phyloP scores from a whole-genome alignment of 2,329 filamentous ascomycete genomes.

The Xylariaceae sp. region DNA sequence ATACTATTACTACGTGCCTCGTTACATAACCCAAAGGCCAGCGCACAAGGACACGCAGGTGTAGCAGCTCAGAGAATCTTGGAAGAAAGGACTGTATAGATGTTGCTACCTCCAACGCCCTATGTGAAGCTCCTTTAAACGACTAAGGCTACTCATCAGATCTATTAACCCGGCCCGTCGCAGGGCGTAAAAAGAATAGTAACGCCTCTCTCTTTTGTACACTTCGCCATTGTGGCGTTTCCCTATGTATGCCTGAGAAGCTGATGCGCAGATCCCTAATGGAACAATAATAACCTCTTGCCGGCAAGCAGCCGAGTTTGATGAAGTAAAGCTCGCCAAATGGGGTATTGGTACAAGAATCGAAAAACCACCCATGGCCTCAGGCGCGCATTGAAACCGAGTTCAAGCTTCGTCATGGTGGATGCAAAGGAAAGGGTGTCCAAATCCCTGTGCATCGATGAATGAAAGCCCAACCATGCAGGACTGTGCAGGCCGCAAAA shows the following conservation, averaged over 20 bases:
- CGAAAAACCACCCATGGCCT: constrained; percentile 28
- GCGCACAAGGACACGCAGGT: neutral
- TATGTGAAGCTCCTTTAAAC: constrained; percentile 16
- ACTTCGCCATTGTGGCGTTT: constrained; percentile 12
- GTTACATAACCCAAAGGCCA: neutral
- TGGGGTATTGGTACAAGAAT: constrained; percentile 39
- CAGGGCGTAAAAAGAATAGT: constrained; percentile 3
- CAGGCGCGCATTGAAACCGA: constrained; percentile 1
- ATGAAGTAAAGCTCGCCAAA: constrained; percentile 23
- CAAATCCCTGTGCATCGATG: constrained; percentile 21
- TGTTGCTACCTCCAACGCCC: constrained; percentile 27
- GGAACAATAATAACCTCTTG: neutral
- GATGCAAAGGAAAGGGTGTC: constrained; percentile 16
- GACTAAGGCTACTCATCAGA: constrained; percentile 13
- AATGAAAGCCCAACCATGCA: constrained; percentile 10
- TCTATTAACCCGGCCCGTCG: constrained; percentile 24
- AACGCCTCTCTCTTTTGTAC: constrained; percentile 23
- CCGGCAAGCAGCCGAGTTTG: neutral
- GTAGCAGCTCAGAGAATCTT: neutral
- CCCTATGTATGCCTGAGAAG: neutral
- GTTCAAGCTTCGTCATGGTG: neutral
- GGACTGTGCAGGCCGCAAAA: constrained; percentile 19
- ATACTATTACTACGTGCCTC: too few species aligned
- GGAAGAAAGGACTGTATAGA: constrained; percentile 19
- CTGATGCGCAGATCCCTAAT: constrained; percentile 7